phyloP scores from a whole-genome alignment of 306 rosid genomes.

The Medicago truncatula region DNA sequence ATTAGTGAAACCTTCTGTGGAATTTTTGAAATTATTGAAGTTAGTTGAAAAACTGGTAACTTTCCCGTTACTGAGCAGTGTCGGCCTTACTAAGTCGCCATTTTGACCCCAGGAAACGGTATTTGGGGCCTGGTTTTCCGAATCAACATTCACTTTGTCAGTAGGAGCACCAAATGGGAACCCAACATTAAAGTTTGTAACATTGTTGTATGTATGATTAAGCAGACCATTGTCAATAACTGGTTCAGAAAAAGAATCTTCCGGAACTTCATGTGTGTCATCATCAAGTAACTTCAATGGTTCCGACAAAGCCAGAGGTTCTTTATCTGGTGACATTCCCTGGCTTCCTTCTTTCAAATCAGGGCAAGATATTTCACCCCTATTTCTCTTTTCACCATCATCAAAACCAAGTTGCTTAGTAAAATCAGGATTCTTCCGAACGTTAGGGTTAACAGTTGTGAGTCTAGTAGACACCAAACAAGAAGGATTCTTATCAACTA shows the following conservation, averaged over 20 bases:
- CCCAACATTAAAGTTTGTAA: slow-evolving; percentile 41
- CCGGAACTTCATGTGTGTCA: slow-evolving; percentile 45
- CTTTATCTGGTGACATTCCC: slow-evolving; percentile 43
- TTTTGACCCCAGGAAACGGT: slow-evolving; percentile 43
- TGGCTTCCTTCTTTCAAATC: slow-evolving; percentile 39
- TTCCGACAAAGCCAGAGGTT: slow-evolving; percentile 37
- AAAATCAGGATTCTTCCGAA: slow-evolving; percentile 53
- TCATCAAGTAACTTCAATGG: slow-evolving; percentile 40
- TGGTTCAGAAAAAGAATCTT: slow-evolving; percentile 43
- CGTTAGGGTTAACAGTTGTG: slow-evolving; percentile 40
- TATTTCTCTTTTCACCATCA: slow-evolving; percentile 46
- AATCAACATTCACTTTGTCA: slow-evolving; percentile 45
- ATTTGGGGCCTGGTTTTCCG: slow-evolving; percentile 30
- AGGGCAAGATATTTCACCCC: slow-evolving; percentile 48
- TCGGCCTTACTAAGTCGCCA: slow-evolving; percentile 41
- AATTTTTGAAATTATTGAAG: slow-evolving; percentile 39
- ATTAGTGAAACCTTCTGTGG: slow-evolving; percentile 34
- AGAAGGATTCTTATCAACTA: slow-evolving; percentile 39
- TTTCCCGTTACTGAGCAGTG: slow-evolving; percentile 41
- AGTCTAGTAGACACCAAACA: slow-evolving; percentile 39
- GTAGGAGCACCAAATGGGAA: slow-evolving; percentile 44
- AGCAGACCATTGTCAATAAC: slow-evolving; percentile 42
- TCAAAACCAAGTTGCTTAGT: slow-evolving; percentile 65
- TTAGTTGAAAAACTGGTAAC: slow-evolving; percentile 43
- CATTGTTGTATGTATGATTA: slow-evolving; percentile 39